phyloP scores from a whole-genome alignment of 2,329 filamentous ascomycete species.

The Mollisiaceae sp. region DNA sequence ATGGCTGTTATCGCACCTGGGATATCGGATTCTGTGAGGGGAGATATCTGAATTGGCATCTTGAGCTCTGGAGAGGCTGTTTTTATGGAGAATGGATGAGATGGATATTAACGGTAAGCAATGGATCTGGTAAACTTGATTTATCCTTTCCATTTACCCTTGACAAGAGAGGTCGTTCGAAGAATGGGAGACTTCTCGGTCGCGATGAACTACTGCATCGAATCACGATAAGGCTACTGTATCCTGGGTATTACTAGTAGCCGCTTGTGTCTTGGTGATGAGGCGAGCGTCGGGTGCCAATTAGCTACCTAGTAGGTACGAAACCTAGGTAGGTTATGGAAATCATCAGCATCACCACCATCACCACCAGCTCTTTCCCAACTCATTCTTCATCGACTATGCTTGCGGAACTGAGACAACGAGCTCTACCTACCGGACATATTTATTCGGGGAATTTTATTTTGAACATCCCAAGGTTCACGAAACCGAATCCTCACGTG shows the following conservation, averaged over 20 bases:
- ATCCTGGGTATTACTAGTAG: too few relatives aligned
- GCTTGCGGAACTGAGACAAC: not conserved
- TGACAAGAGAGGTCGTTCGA: not conserved
- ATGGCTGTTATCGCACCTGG: constrained; percentile 68
- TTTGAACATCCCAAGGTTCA: not conserved
- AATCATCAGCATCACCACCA: not conserved
- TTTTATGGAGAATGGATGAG: not conserved
- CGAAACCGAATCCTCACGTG: not conserved
- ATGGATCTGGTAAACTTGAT: not conserved
- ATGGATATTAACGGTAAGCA: not conserved
- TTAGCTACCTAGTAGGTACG: too few relatives aligned
- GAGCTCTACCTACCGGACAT: not conserved
- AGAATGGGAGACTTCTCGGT: not conserved
- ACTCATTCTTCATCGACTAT: not conserved
- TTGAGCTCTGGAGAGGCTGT: constrained; percentile 11
- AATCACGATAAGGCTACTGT: not conserved
- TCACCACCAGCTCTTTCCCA: not conserved
- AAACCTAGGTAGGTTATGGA: too few relatives aligned
- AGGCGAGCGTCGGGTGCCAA: not conserved
- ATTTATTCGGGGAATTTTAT: not conserved
- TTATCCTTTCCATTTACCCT: not conserved
- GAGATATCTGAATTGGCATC: constrained; percentile 60
- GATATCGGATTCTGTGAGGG: constrained; percentile 63
- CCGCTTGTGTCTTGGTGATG: not conserved
- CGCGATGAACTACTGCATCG: not conserved